These are phyloP conservation scores for Pestalotiopsis sp. DNA, from an alignment of 2,329 filamentous ascomycete species.

Conservation along the genomic window DNA sequence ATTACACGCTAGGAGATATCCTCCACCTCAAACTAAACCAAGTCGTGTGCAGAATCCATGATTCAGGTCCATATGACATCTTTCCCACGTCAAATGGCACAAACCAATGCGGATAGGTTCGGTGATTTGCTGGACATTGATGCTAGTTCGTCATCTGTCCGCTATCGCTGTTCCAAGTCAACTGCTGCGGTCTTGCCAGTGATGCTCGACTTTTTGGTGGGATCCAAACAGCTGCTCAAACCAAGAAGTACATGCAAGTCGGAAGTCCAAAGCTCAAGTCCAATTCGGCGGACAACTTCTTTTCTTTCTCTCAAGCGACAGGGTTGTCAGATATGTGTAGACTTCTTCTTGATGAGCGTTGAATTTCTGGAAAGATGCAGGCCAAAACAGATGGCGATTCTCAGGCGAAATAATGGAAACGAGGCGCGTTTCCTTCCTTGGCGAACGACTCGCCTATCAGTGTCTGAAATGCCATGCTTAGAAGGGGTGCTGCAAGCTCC, in stretches of 20 bases:
- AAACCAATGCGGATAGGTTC: not conserved
- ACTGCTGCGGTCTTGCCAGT: not conserved
- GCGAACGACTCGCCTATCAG: conserved; percentile 13
- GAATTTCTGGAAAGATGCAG: not conserved
- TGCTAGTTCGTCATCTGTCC: not conserved
- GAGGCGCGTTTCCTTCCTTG: not conserved
- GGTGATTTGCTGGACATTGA: not conserved
- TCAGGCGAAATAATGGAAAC: not conserved
- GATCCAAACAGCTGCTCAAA: not conserved
- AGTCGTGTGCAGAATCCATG: not conserved
- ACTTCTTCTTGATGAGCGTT: not conserved
- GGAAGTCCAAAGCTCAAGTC: not conserved
- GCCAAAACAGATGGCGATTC: not conserved
- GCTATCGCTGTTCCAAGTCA: not conserved
- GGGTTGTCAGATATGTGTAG: not conserved
- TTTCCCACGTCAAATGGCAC: not conserved
- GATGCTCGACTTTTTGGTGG: not conserved
- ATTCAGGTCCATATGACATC: not conserved
- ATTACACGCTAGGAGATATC: not conserved
- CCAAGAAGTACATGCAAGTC: not conserved
- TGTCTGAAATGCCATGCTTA: conserved; percentile 42
- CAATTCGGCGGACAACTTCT: not conserved
- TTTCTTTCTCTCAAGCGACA: conserved; percentile 2
- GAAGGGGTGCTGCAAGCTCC: conserved; percentile 43
- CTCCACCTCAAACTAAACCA: not conserved